Evolutionary conservation across 768 basidiomycete genomes (phyloP).

Genomic region (Suillus sp.): DNA sequence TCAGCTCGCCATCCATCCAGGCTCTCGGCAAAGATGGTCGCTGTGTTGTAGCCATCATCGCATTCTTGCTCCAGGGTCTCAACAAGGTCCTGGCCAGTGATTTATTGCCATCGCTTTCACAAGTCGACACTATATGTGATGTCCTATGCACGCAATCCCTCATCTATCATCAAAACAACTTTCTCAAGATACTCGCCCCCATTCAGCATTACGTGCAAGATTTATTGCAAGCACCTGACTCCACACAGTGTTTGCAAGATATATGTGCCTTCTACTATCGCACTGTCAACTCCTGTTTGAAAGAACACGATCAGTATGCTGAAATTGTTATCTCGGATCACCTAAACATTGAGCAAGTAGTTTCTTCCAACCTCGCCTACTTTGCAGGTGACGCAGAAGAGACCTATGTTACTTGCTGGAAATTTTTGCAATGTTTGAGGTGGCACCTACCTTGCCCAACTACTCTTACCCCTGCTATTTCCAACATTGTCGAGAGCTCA

Average conservation of each 20-base stretch:
- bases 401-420: not conserved
- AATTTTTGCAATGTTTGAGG: not conserved
- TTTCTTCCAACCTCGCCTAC: not conserved
- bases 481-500: not conserved
- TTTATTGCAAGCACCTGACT: not conserved
- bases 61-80: conserved; percentile 9
- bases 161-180: not conserved
- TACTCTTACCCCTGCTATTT: too few species aligned
- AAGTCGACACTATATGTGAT: too few species aligned
- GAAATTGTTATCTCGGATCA: conserved; percentile 2
- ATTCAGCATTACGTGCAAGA: conserved; percentile 4
- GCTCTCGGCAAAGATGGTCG: too few species aligned
- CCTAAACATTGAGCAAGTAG: not conserved
- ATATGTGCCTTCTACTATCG: not conserved
- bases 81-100: not conserved
- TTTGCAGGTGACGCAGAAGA: not conserved
- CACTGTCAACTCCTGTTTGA: not conserved
- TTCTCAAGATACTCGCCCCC: not conserved
- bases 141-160: too few species aligned
- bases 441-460: not conserved
- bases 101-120: too few species aligned
- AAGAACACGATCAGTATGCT: not conserved
- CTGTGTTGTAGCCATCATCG: too few species aligned
- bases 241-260: not conserved
- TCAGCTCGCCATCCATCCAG: too few species aligned